Base-by-base conservation (phyloP, 148 eudicot genomes). In the Agrostemma githago region DNA sequence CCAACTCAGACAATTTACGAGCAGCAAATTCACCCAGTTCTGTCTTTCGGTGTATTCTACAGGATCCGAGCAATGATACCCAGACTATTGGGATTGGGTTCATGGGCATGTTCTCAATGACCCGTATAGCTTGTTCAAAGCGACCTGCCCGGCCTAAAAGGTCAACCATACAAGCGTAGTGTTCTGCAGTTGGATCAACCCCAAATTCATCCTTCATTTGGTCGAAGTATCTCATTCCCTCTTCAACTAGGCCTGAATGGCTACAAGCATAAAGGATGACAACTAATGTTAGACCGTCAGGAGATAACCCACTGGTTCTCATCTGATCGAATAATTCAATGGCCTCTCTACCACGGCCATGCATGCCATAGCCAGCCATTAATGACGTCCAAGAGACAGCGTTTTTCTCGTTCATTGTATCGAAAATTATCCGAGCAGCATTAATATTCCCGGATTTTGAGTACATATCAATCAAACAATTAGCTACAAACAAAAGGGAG, bases 91-190 rank as follows among this genome's bases (percentile, higher is more conserved):
- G 84, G 76, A 71, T 84, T 74, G 93, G 89, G 68, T 87, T 83
- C 89, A 91, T 83, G 6, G 91, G 97, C 97, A 91, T 91, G 34
- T 79, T 77, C 59, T 85, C 68, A 39, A 91, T 86, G 60, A 91
- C 75, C 72, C 86, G 75, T 83, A 72, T 76, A 51, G 93, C 93
- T 83, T 91, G 86, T 39, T 86, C 61, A 77, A 91, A 79, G 26
- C 85, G 88, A 79, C 93, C 93, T 66, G 93, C 84, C 69, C 96
- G 86, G 5, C 93, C 96, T 70, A 89, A 71, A 3, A 91, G 83
- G 81, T 91, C 96, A 79, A 91, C 91, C 88, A 89, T 83, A 74
- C 93, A 89, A 40, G 96, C 91, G 77, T 89, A 89, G 72, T 91
- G 96, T 75, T 91, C 93, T 10, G 72, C 85, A 56, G 74, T 83